A percentile compares a stretch with the other conserved stretches of the same genome.
These are phyloP conservation scores for Schwanniomyces vanrijiae DNA, from an alignment of 805 yeast genomes.

Conservation along the genomic window DNA sequence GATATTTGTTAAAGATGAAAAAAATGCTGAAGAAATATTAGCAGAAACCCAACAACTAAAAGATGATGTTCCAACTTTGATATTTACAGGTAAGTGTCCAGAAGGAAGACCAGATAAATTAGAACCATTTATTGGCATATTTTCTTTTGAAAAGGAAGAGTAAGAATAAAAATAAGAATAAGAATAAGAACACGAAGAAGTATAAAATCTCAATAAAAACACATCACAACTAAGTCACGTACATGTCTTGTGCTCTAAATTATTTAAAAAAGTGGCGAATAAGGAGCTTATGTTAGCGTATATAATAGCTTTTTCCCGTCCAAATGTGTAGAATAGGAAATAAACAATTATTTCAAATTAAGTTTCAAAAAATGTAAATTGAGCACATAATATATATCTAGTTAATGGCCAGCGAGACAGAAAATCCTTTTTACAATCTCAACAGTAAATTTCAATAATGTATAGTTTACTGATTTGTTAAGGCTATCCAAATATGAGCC, in stretches of 20 bases:
- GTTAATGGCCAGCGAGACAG: too few species aligned
- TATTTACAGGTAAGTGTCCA: slow-evolving; percentile 53
- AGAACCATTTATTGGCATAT: slow-evolving; percentile 56
- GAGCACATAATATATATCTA: too few species aligned
- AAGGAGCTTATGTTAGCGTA: not conserved
- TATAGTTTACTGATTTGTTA: too few species aligned
- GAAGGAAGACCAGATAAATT: slow-evolving; percentile 52
- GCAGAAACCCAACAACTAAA: slow-evolving; percentile 18
- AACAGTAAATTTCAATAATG: too few species aligned
- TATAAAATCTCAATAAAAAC: too few species aligned
- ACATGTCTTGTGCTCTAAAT: not conserved
- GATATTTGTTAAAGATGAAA: slow-evolving; percentile 20
- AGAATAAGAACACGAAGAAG: not conserved
- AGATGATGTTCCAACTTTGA: slow-evolving; percentile 45
- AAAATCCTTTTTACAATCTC: too few species aligned
- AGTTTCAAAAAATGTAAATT: too few species aligned
- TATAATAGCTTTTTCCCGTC: not conserved
- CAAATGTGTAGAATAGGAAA: not conserved
- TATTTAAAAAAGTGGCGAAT: not conserved
- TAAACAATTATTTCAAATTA: not conserved
- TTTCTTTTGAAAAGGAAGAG: slow-evolving; percentile 49
- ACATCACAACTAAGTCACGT: not conserved
- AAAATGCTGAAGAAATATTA: slow-evolving; percentile 27
- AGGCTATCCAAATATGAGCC: too few species aligned
- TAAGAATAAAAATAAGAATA: too few species aligned